Base-by-base conservation (phyloP, 1,284 basidiomycete genomes). In the Sporisorium iseilematis-ciliati region DNA sequence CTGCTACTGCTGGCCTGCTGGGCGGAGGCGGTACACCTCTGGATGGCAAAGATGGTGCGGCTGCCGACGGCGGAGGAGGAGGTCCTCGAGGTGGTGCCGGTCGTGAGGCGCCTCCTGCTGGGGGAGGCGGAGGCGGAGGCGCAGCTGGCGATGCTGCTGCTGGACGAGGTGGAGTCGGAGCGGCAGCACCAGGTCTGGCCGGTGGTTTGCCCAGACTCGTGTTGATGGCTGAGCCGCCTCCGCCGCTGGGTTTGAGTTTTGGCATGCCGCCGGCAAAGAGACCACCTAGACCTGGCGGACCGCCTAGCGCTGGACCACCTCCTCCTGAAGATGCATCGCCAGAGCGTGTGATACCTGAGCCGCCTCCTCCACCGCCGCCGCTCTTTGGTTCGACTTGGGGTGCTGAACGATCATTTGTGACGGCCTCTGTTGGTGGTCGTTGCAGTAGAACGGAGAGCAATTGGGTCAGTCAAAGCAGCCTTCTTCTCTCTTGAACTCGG, bases 261-360 rank as follows among this genome's bases (percentile, higher is more conserved):
- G 94, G 94, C 88, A 96, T 91, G 1, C 94, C 94, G 23, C 93
- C 93, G 42, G 94, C 93, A 82, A 96, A 95, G 6, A 96, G 85
- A 4, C 90, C 91, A 29, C 91, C 94, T 14, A 95, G 87, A 82
- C 94, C 93, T 38, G 93, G 92, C 18, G 79, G 62, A 18, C 65
- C 60, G 11, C 78, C 62, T 20, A 87, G 85, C 25, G 85, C 83
- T 33, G 87, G 84, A 56, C 86, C 87, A 16, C 86, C 85, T 11
- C 65, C 69, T 12, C 63, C 63, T 11, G 53, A 58, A 31, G 56
- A 55, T 21, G 67, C 50, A 46, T 54, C 66, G 10, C 65, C 77
- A 21, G 65, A 68, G 20, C 70, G 66, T 3, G 69, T 69, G 31
- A 87, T 87, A 16, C 86, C 84, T 38, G 86, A 86, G 49, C 86